Evolutionary conservation across 768 basidiomycete species (phyloP).

Genomic region (Pholiota microspora): DNA sequence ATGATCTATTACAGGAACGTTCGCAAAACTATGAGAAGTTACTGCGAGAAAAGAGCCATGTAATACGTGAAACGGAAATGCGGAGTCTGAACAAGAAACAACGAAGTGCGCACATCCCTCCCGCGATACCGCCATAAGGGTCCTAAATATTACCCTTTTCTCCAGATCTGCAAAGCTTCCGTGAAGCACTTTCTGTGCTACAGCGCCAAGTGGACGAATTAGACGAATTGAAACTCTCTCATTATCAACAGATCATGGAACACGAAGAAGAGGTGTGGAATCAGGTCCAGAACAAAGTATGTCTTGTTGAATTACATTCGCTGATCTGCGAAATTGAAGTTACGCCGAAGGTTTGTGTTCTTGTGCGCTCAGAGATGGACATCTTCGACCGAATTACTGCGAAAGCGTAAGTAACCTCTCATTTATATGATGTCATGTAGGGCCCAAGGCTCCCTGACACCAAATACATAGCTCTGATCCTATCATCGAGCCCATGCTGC

Average conservation of each 20-base stretch:
- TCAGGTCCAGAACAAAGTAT: conserved; percentile 79
- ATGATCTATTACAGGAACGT: conserved; percentile 58
- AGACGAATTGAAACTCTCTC: conserved; percentile 78
- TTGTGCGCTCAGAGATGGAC: conserved; percentile 88
- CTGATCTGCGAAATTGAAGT: neutral
- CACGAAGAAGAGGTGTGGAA: conserved; percentile 98
- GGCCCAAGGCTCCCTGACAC: conserved; percentile 5
- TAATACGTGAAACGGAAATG: conserved; percentile 83
- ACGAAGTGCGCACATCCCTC: conserved; percentile 55
- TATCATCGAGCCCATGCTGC: conserved; percentile 86
- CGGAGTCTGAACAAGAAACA: conserved; percentile 83
- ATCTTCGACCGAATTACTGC: conserved; percentile 85
- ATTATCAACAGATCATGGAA: conserved; percentile 87
- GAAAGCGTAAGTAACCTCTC: conserved; percentile 66
- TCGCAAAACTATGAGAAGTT: conserved; percentile 81
- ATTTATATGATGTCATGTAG: conserved; percentile 16
- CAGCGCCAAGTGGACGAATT: conserved; percentile 91
- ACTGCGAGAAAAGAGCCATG: conserved; percentile 77
- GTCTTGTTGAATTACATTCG: conserved; percentile 4
- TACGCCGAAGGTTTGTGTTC: conserved; percentile 60
- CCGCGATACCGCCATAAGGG: neutral
- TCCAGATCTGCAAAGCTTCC: conserved; percentile 83
- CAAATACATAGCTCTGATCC: conserved; percentile 67
- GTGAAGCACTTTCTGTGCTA: conserved; percentile 76
- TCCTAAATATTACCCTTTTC: neutral